Evolutionary conservation across 2,329 filamentous ascomycete genomes (phyloP).

Genomic region (Fonsecaea multimorphosa): DNA sequence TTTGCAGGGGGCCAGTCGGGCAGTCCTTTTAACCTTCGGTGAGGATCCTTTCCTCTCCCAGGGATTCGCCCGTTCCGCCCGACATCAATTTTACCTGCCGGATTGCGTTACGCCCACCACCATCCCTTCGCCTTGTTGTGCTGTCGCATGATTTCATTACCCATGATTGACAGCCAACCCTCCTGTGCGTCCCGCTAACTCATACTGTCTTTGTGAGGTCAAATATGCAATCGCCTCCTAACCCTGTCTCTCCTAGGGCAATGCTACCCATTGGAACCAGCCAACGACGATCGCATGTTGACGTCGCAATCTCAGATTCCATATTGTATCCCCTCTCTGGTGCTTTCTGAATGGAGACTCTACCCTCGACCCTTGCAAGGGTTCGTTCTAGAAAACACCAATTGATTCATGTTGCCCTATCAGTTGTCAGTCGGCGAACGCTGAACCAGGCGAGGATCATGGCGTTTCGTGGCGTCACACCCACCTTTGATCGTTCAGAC

Average conservation of each 20-base stretch:
- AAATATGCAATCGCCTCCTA: background rate
- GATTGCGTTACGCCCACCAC: conserved; percentile 19
- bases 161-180: conserved; percentile 2
- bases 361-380: conserved; percentile 5
- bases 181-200: background rate
- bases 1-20: conserved; percentile 3
- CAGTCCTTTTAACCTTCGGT: background rate
- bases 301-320: conserved; percentile 28
- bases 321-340: background rate
- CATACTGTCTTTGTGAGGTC: background rate
- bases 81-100: conserved; percentile 20
- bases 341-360: conserved; percentile 6
- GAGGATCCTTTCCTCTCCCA: background rate
- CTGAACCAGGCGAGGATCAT: conserved; percentile 6
- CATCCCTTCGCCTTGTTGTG: background rate
- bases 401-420: conserved; percentile 12
- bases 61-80: conserved; percentile 1
- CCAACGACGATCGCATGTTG: conserved; percentile 10
- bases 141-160: conserved; percentile 24
- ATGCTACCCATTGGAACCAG: background rate
- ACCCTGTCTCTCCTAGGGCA: conserved; percentile 3
- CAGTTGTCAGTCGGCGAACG: conserved; percentile 3
- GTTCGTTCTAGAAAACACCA: conserved; percentile 16
- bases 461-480: conserved; percentile 11
- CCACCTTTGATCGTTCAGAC: background rate